phyloP scores from a whole-genome alignment of 495 filamentous ascomycete genomes.

The Aspergillus ellipticus region DNA sequence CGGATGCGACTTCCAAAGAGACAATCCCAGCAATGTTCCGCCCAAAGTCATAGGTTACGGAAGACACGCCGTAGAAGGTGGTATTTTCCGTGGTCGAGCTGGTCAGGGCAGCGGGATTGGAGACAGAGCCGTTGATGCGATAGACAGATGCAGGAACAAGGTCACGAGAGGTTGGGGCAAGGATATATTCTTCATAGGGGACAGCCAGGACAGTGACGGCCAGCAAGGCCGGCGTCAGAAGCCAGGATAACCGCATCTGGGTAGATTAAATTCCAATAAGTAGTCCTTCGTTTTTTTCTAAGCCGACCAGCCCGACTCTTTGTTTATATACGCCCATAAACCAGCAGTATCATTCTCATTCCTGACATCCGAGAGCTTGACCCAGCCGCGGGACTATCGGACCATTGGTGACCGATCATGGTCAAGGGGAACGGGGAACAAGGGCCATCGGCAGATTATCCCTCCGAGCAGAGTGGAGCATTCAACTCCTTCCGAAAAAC shows the following conservation, averaged over 20 bases:
- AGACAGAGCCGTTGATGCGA: neutral
- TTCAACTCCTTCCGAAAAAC: neutral
- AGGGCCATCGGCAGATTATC: neutral
- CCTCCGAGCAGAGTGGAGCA: neutral
- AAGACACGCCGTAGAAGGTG: conserved; percentile 30
- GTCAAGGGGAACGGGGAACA: neutral
- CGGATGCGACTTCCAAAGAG: conserved; percentile 26
- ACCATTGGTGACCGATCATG: neutral
- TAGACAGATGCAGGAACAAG: conserved; percentile 13
- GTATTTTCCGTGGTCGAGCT: conserved; percentile 19
- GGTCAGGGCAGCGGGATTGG: conserved; percentile 17
- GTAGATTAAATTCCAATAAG: neutral
- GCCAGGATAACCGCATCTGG: neutral
- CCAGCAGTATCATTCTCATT: neutral
- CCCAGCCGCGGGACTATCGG: neutral
- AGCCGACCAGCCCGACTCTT: neutral
- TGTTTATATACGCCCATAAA: neutral
- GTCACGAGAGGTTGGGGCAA: conserved; percentile 35
- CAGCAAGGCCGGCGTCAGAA: neutral
- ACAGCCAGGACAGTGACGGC: conserved; percentile 2
- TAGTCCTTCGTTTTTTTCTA: neutral
- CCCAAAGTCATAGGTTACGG: conserved; percentile 44
- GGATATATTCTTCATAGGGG: conserved; percentile 38
- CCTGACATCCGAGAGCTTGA: too few relatives aligned
- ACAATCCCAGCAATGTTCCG: conserved; percentile 43